These are phyloP conservation scores for Heritiera littoralis DNA, from an alignment of 345 rosid species.

Conservation along the genomic window DNA sequence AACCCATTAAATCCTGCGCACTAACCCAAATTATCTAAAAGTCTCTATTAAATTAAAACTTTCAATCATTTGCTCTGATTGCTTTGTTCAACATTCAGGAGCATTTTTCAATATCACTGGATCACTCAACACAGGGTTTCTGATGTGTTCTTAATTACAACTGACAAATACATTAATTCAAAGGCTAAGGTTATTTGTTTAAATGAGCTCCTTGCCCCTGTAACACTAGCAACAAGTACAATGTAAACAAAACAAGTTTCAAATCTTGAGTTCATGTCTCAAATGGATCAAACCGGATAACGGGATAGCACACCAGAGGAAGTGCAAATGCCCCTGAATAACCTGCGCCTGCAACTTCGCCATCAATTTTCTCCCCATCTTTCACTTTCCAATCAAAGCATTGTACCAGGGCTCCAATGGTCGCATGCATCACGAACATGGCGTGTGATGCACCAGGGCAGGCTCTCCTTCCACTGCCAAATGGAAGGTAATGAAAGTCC, in stretches of 20 bases:
- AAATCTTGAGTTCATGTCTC: background rate
- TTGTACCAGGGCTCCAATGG: constrained; percentile 37
- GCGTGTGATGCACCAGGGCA: constrained; percentile 57
- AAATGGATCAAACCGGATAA: constrained; percentile 22
- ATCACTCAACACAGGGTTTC: background rate
- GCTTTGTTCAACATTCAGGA: too few species aligned
- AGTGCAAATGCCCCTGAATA: constrained; percentile 46
- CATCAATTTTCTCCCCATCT: constrained; percentile 32
- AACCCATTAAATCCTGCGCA: too few species aligned
- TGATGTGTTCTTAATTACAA: background rate
- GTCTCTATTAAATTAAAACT: too few species aligned
- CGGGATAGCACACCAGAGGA: constrained; percentile 48
- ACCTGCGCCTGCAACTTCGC: constrained; percentile 22
- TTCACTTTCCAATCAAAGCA: constrained; percentile 44
- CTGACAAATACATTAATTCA: background rate
- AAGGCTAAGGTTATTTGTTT: background rate
- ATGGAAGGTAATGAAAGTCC: constrained; percentile 53
- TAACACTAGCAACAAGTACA: background rate
- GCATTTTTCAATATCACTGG: too few species aligned
- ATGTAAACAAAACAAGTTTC: background rate
- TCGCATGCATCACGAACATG: constrained; percentile 42
- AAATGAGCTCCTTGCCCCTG: background rate
- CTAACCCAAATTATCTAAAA: too few species aligned
- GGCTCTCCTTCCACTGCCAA: constrained; percentile 58
- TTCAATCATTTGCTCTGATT: too few species aligned